Evolutionary conservation across 2,329 filamentous ascomycete species (phyloP).

Genomic region (Metarhizium sp.): DNA sequence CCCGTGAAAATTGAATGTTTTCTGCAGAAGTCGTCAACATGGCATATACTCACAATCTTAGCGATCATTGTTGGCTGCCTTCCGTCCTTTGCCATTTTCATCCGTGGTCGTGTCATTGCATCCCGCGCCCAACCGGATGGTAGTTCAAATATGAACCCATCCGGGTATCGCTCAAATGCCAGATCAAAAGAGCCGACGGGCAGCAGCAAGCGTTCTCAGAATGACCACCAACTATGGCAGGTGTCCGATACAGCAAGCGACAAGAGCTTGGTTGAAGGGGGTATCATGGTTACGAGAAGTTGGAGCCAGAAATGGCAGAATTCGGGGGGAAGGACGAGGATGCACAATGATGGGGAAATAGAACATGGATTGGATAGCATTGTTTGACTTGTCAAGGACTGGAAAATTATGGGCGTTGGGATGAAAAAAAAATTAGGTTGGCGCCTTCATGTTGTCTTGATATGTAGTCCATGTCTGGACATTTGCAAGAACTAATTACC

Average conservation of each 20-base stretch:
- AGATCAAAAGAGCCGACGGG: constrained; percentile 4
- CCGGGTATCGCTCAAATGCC: constrained; percentile 2
- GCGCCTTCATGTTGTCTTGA: too few species aligned
- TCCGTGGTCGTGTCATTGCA: constrained; percentile 8
- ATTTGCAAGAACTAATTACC: too few species aligned
- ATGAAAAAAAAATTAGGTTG: too few species aligned
- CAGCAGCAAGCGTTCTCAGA: constrained; percentile 3
- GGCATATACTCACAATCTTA: constrained; percentile 1
- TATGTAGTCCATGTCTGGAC: too few species aligned
- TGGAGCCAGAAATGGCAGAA: constrained; percentile 11
- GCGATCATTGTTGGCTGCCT: constrained; percentile 11
- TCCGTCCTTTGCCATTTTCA: constrained; percentile 11
- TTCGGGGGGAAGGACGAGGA: background rate
- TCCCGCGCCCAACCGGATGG: constrained; percentile 4
- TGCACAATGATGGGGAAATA: background rate
- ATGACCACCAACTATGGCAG: constrained; percentile 2
- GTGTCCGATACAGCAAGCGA: constrained; percentile 8
- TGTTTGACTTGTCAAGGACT: background rate
- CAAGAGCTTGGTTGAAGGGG: constrained; percentile 6
- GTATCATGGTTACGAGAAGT: constrained; percentile 6
- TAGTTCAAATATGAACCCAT: constrained; percentile 1
- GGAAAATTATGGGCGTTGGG: too few species aligned
- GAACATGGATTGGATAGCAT: background rate
- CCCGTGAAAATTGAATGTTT: too few species aligned
- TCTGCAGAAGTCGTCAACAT: background rate